These are phyloP conservation scores for Ganoderma lingzhi DNA, from an alignment of 1,284 basidiomycete genomes.

Conservation along the genomic window DNA sequence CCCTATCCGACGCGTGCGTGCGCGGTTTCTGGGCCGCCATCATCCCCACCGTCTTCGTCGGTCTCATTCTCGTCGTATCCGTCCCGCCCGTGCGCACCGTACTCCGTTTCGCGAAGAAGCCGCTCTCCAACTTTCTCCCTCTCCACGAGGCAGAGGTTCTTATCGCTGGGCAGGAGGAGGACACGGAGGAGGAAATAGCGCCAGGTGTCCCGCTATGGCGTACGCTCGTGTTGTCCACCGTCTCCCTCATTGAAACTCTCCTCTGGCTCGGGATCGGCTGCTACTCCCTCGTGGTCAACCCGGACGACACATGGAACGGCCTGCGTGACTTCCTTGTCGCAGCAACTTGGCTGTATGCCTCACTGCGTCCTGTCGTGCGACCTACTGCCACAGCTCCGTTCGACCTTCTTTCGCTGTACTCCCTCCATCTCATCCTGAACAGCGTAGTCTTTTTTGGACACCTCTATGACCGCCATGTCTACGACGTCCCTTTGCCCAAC, in stretches of 20 bases:
- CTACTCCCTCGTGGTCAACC: conserved; percentile 47
- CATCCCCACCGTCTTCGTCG: conserved; percentile 57
- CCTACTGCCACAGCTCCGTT: conserved; percentile 57
- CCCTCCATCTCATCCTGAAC: conserved; percentile 50
- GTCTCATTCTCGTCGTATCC: conserved; percentile 51
- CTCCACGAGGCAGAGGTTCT: conserved; percentile 68
- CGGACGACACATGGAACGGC: conserved; percentile 39
- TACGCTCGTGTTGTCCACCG: conserved; percentile 56
- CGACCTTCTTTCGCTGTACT: conserved; percentile 61
- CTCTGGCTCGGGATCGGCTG: conserved; percentile 59
- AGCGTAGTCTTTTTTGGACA: conserved; percentile 56
- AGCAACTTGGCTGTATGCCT: conserved; percentile 64
- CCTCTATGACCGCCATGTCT: conserved; percentile 54
- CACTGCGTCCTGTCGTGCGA: conserved; percentile 48
- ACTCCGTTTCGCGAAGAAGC: conserved; percentile 42
- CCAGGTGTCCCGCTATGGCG: conserved; percentile 59
- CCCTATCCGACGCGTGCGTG: conserved; percentile 60
- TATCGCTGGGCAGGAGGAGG: conserved; percentile 36
- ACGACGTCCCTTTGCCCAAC: conserved; percentile 48
- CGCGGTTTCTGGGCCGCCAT: conserved; percentile 65
- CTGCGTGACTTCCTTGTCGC: conserved; percentile 52
- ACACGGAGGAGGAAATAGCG: conserved; percentile 22
- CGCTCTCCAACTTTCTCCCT: conserved; percentile 60
- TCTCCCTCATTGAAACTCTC: conserved; percentile 58
- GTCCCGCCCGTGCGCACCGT: conserved; percentile 42